These are phyloP conservation scores for Protomyces pachydermus DNA, from an alignment of 1,139 yeast genomes.

Conservation along the genomic window DNA sequence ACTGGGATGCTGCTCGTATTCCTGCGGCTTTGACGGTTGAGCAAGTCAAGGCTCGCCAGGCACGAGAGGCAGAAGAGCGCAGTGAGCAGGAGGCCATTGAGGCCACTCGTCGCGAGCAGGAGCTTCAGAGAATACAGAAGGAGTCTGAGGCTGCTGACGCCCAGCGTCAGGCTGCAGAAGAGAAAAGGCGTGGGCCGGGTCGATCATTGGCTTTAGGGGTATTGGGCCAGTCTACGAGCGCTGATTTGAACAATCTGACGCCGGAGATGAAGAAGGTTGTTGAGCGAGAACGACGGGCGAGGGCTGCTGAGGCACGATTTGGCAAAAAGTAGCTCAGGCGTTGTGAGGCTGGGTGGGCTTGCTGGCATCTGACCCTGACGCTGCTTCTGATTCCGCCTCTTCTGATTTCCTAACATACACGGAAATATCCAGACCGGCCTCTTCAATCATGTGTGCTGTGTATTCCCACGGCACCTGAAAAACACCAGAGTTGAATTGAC, in stretches of 20 bases:
- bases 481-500: slow-evolving; percentile 11
- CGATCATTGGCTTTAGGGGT: slow-evolving; percentile 33
- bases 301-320: slow-evolving; percentile 93
- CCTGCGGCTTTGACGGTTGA: slow-evolving; percentile 63
- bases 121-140: slow-evolving; percentile 36
- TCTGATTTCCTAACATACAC: background rate
- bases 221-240: slow-evolving; percentile 23
- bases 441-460: slow-evolving; percentile 1
- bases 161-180: slow-evolving; percentile 32
- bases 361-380: background rate
- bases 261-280: slow-evolving; percentile 70
- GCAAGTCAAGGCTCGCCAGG: slow-evolving; percentile 49
- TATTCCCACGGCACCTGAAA: slow-evolving; percentile 15
- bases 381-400: background rate
- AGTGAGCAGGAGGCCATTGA: slow-evolving; percentile 40
- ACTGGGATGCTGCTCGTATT: slow-evolving; percentile 67
- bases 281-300: slow-evolving; percentile 89
- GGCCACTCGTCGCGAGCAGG: slow-evolving; percentile 35
- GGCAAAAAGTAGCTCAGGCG: slow-evolving; percentile 31
- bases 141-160: slow-evolving; percentile 36
- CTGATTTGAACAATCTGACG: slow-evolving; percentile 43
- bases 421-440: slow-evolving; percentile 6
- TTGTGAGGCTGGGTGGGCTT: background rate
- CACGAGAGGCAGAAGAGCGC: slow-evolving; percentile 43
- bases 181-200: slow-evolving; percentile 33